Base-by-base conservation (phyloP, 306 rosid species). In the Vachellia pachyceras region DNA sequence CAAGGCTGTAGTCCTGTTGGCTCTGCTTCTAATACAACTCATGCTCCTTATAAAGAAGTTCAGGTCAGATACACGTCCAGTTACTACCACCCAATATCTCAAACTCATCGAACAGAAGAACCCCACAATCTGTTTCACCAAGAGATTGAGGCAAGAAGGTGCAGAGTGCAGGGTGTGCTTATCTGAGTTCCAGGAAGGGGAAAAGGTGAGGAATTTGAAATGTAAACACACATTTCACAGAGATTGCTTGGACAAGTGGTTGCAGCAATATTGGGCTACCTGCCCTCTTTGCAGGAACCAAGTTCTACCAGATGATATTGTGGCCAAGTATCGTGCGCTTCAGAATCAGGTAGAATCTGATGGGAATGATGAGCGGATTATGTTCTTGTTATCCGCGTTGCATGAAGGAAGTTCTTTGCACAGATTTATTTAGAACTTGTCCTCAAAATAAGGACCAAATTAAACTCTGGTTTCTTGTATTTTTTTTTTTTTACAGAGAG, bases 221-320 rank as follows among this genome's bases (percentile, higher is more conserved):
- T 95, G 99, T 80, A 83, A 86, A 60, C 99, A 95, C 76, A 82
- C 87, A 6, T 95, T 93, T 78, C 99, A 95, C 70, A 88, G 46
- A 84, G 93, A 89, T 42, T 93, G 99, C 61, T 84, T 95, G 67
- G 99, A 93, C 82, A 88, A 74, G 47, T 95, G 99, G 99, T 82
- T 95, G 77, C 93, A 89, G 42, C 84, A 88, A 41, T 87, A 69
- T 41, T 84, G 82, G 77, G 96, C 94, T 22, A 95, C 98, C 3
- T 95, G 99, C 68, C 99, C 99, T 0, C 90, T 95, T 12, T 95
- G 99, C 82, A 79, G 99, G 86, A 76, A 76, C 4, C 88, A 90
- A 75, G 90, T 91, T 6, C 49, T 95, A 83, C 90, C 99, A 1
- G 85, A 90, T 49, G 90, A 91, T 66, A 77, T 91, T 29, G 96